Percentiles rank a stretch among this genome's conserved stretches.
These are phyloP conservation scores for Paecilomyces formosus DNA, from an alignment of 2,329 filamentous ascomycete species.

Conservation along the genomic window DNA sequence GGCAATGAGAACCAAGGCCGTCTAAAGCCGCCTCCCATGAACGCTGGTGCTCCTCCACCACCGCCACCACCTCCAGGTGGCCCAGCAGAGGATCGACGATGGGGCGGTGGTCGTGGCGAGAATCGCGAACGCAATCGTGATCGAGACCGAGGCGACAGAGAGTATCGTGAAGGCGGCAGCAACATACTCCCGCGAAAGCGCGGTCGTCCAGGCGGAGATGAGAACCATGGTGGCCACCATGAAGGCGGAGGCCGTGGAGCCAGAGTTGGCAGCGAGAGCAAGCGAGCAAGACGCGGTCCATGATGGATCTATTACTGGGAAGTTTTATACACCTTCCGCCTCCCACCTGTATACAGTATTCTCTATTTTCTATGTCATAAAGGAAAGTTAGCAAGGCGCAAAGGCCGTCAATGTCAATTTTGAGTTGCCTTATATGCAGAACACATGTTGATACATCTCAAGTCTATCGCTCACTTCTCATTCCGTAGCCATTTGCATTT, in stretches of 20 bases:
- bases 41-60: background rate
- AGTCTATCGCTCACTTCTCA: too few species aligned
- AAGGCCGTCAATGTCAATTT: background rate
- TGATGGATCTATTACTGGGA: too few species aligned
- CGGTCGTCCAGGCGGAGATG: background rate
- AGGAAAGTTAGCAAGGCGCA: background rate
- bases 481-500: too few species aligned
- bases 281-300: background rate
- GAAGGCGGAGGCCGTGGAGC: background rate
- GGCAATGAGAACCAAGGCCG: conserved; percentile 24
- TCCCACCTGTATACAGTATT: background rate
- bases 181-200: background rate
- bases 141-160: background rate
- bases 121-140: background rate
- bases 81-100: background rate
- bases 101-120: background rate
- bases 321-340: background rate
- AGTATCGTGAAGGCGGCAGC: background rate
- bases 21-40: conserved; percentile 10
- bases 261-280: background rate
- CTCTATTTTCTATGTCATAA: background rate
- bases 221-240: background rate
- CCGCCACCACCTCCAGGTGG: background rate
- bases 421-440: too few species aligned
- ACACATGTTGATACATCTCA: too few species aligned